These are phyloP conservation scores for Didymella exigua DNA, from an alignment of 2,329 filamentous ascomycete species.

Conservation along the genomic window DNA sequence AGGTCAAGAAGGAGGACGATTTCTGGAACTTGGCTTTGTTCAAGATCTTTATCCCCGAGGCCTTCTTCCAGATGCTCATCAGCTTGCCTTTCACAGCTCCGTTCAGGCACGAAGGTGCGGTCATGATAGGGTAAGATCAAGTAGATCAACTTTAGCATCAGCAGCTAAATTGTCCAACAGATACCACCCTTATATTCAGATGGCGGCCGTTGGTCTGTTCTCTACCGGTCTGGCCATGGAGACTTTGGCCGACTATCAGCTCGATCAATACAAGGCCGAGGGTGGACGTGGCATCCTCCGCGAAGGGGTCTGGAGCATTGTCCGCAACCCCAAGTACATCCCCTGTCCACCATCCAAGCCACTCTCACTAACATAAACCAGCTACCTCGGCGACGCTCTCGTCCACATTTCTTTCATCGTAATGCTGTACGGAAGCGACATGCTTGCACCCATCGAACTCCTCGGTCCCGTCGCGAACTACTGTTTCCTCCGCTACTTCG, in stretches of 20 bases:
- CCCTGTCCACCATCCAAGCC: neutral
- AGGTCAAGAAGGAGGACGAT: constrained; percentile 56
- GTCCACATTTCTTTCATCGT: constrained; percentile 65
- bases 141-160: too few relatives aligned
- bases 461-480: constrained; percentile 65
- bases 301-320: constrained; percentile 66
- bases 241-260: constrained; percentile 62
- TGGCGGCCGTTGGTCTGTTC: constrained; percentile 60
- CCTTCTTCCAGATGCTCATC: constrained; percentile 62
- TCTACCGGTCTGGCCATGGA: constrained; percentile 63
- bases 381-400: constrained; percentile 66
- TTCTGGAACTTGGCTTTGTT: constrained; percentile 65
- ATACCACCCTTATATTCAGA: constrained; percentile 46
- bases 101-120: constrained; percentile 55
- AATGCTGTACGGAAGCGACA: constrained; percentile 60
- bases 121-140: constrained; percentile 32
- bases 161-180: too few relatives aligned
- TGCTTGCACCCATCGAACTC: constrained; percentile 61
- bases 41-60: constrained; percentile 63
- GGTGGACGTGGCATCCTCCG: constrained; percentile 53
- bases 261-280: constrained; percentile 57
- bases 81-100: constrained; percentile 63
- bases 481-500: constrained; percentile 61
- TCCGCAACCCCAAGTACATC: constrained; percentile 66
- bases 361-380: constrained; percentile 31